A percentile compares a stretch with the other conserved stretches of the same genome.
Evolutionary conservation across 2,329 filamentous ascomycete species (phyloP).

Genomic region (Aureobasidium sp.): DNA sequence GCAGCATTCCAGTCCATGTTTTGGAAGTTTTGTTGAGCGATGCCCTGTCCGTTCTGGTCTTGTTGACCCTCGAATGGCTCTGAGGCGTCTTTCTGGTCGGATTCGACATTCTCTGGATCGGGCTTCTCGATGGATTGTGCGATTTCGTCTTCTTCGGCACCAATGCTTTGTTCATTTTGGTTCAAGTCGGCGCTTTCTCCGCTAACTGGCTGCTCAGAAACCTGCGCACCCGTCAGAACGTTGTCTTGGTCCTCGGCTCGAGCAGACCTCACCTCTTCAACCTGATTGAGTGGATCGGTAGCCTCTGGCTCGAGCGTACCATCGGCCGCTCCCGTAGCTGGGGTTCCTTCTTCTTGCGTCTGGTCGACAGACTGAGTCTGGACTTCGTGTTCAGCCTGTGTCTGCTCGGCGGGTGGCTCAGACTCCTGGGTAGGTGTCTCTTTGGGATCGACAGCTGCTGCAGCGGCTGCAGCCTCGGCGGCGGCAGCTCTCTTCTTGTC

Average conservation of each 20-base stretch:
- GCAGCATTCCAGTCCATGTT: conserved; percentile 48
- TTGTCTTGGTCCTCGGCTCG: background rate
- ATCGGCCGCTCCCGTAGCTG: conserved; percentile 3
- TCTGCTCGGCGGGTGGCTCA: background rate
- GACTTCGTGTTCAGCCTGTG: background rate
- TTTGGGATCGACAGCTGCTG: conserved; percentile 7
- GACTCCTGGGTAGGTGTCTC: conserved; percentile 22
- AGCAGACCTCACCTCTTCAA: conserved; percentile 9
- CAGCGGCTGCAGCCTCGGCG: conserved; percentile 22
- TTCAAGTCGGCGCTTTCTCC: background rate
- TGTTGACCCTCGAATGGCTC: background rate
- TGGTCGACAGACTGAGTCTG: background rate
- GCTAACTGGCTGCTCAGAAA: background rate
- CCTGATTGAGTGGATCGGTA: conserved; percentile 8
- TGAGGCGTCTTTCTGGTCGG: background rate
- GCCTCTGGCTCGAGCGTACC: conserved; percentile 6
- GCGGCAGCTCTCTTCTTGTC: conserved; percentile 62
- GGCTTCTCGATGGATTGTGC: conserved; percentile 2
- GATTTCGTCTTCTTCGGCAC: conserved; percentile 8
- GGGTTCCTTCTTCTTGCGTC: conserved; percentile 6
- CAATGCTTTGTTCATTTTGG: background rate
- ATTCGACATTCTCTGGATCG: background rate
- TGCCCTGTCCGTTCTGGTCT: conserved; percentile 22
- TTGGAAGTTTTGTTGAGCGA: conserved; percentile 42
- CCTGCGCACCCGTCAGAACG: background rate